Evolutionary conservation across 371 early-diverging fungal genomes (phyloP), one percentile per base, ranked within the genome.

Genomic region (Haplosporangium sp.): DNA sequence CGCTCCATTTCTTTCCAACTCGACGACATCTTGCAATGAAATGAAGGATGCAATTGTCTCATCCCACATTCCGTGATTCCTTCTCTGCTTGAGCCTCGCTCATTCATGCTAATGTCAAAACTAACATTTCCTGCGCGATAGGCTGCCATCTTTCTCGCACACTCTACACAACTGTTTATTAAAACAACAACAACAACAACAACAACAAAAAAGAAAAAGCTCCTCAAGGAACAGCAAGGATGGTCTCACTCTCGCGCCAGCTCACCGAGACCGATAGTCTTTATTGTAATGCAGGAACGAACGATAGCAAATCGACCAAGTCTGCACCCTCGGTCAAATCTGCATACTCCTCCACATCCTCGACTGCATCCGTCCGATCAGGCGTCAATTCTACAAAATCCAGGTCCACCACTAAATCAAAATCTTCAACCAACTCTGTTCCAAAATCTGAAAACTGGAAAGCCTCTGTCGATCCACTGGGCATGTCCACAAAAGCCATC

Each of bases 401-500:
- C 23, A 56, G 52, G 20, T 64, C 72, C 5, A 61, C 65, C 36
- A 63, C 59, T 18, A 64, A 40, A 46, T 70, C 64, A 38, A 56
- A 42, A 18, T 64, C 72, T 5, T 55, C 65, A 12, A 63, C 59
- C 38, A 64, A 46, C 23, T 70, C 73, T 1, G 45, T 42, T 13
- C 73, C 67, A 3, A 62, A 66, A 20, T 55, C 67, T 1, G 47
- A 58, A 9, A 53, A 54, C 10, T 73, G 67, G 67, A 67, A 67
- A 55, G 60, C 63, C 0, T 52, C 67, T 0, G 42, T 62, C 8
- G 74, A 74, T 45, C 74, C 68, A 37, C 36, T 67, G 52, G 59
- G 63, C 41, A 67, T 67, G 74, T 74, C 74, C 23, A 46, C 74
- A 41, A 74, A 74, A 37, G 40, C 74, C 7, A 40, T 64, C 14